Percentiles rank a stretch among this genome's conserved stretches.
Evolutionary conservation across 106 monocot genomes (phyloP).

Genomic region (Agapanthus africanus): DNA sequence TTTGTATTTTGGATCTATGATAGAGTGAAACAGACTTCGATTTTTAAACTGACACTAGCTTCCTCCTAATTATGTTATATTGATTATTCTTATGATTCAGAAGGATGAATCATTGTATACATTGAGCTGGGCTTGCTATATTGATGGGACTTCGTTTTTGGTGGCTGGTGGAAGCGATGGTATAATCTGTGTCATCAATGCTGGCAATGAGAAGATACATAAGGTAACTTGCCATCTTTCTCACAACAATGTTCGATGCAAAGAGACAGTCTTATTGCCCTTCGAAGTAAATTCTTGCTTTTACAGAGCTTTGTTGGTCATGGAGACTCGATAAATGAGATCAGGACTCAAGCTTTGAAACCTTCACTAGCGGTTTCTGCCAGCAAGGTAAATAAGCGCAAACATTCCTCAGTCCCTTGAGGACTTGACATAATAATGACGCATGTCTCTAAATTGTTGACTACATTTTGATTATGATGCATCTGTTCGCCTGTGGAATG

Average conservation of each 20-base stretch:
- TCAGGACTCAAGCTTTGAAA: slow-evolving; percentile 85
- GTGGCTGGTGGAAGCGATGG: slow-evolving; percentile 97
- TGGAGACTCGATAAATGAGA: slow-evolving; percentile 94
- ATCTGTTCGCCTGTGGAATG: slow-evolving; percentile 94
- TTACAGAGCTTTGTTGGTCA: slow-evolving; percentile 89
- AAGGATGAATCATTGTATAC: slow-evolving; percentile 82
- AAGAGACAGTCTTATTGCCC: no score
- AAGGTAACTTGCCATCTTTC: slow-evolving; percentile 52
- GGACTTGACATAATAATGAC: no score
- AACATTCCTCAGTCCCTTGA: no score
- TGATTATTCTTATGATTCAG: no score
- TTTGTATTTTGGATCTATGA: no score
- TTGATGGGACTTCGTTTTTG: slow-evolving; percentile 69
- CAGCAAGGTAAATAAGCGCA: slow-evolving; percentile 65
- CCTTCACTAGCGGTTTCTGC: slow-evolving; percentile 92
- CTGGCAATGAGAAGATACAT: slow-evolving; percentile 72
- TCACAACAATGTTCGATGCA: no score
- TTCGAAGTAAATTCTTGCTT: no score
- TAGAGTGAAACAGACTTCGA: no score
- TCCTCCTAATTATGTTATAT: no score
- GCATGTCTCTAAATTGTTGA: no score
- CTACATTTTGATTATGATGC: no score
- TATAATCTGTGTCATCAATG: slow-evolving; percentile 85
- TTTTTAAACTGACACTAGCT: no score
- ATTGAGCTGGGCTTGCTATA: slow-evolving; percentile 87